Conservation (phyloP, 192 early-diverging fungal genomes). For the Haplosporangium gracile region DNA sequence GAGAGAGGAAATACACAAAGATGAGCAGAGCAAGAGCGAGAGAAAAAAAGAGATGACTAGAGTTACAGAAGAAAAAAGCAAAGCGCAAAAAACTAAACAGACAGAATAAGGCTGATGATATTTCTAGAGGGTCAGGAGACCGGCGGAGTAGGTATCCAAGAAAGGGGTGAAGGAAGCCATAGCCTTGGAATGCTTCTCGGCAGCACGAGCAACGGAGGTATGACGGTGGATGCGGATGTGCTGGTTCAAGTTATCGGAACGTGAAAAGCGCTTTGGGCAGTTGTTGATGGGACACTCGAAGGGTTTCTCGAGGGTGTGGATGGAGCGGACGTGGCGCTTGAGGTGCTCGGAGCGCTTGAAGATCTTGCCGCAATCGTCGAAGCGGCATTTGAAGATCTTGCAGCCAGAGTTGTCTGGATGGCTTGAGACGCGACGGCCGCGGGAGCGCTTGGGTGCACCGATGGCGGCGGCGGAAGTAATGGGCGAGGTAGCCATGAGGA, state of each 20-base stretch:
- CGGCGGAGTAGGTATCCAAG: constrained; percentile 49
- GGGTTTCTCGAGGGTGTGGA: constrained; percentile 71
- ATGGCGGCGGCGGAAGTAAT: background rate
- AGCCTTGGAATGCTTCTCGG: constrained; percentile 40
- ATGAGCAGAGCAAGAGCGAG: background rate
- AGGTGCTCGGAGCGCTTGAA: constrained; percentile 73
- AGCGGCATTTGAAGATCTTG: constrained; percentile 66
- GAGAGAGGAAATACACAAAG: background rate
- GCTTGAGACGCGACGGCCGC: constrained; percentile 67
- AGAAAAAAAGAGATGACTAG: background rate
- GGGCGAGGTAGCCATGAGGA: background rate
- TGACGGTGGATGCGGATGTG: constrained; percentile 69
- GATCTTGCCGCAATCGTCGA: constrained; percentile 68
- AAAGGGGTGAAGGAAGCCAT: constrained; percentile 57
- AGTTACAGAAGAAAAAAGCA: background rate
- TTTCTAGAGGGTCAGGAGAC: constrained; percentile 33
- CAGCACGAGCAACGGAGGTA: constrained; percentile 7
- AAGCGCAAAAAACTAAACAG: background rate
- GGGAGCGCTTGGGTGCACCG: constrained; percentile 55
- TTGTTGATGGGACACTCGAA: constrained; percentile 65
- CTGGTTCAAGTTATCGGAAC: constrained; percentile 69
- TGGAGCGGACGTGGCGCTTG: constrained; percentile 70
- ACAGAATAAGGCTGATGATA: background rate
- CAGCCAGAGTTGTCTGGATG: constrained; percentile 60
- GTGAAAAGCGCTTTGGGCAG: constrained; percentile 67